Base-by-base conservation (phyloP, 345 rosid species). In the Dovyalis caffra region DNA sequence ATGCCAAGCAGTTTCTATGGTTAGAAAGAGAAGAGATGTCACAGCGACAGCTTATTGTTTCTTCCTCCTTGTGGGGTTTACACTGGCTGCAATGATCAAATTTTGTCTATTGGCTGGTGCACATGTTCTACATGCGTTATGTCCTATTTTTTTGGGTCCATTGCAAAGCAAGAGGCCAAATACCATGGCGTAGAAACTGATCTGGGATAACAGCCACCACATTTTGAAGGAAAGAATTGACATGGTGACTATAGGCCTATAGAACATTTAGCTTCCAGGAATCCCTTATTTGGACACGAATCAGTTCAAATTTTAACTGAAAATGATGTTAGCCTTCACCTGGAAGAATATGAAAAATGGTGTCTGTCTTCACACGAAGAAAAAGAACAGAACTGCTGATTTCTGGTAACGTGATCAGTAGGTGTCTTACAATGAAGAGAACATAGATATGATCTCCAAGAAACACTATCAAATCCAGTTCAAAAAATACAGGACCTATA, bases 61-160 rank as follows among this genome's bases (percentile, higher is more conserved):
- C 26, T 49, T 62, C 43, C 37, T 11, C 51, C 16, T 23, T 15
- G 73, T 68, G 73, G 78, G 68, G 78, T 67, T 68, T 57, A 25
- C 18, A 21, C 3, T 29, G 21, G 21, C 31, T 21, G 73, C 34
- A 43, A 43, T 62, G 25, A 32, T 69, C 35, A 26, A 18, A 40
- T 2, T n/a, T 6, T 37, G 32, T 68, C 29, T 15, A 56, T 21
- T 16, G 10, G 31, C 33, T 3, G 47, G 21, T 26, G 71, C 72
- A 38, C 67, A 67, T 75, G 78, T 57, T 67, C n/a, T 67, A 6
- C 60, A 29, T 67, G 58, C n/a, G 8, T 75, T 40, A 6, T 67
- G 72, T 75, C 78, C 67, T n/a, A 40, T 25, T 66, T 62, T 28
- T 12, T 37, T 25, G 32, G 64, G 49, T 20, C 47, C 61, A 71